Conservation (phyloP, 164 flowering plant genomes). For the Tetrastigma voinierianum region DNA sequence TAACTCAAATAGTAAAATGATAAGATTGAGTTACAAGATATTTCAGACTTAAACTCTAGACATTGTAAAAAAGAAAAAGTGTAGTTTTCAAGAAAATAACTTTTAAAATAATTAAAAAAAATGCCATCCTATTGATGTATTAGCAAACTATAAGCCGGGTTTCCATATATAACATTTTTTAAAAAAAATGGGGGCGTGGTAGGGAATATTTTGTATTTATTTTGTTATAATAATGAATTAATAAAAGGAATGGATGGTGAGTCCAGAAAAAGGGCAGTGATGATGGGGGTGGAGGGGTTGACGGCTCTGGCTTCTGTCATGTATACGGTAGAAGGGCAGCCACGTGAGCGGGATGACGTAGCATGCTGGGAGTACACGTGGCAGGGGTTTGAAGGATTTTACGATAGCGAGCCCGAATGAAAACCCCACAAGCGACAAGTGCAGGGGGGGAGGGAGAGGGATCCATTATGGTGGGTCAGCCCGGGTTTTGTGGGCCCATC, state of each 20-base stretch:
- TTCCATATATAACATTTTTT: background rate
- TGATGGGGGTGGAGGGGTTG: constrained; percentile 24
- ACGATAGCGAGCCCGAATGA: constrained; percentile 14
- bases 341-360: constrained; percentile 19
- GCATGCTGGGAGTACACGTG: constrained; percentile 18
- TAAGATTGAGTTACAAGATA: too few species aligned
- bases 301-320: background rate
- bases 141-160: background rate
- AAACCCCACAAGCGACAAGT: constrained; percentile 18
- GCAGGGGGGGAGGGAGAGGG: constrained; percentile 13
- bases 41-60: too few species aligned
- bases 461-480: constrained; percentile 30
- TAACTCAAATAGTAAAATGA: too few species aligned
- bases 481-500: constrained; percentile 13
- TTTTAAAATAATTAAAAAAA: too few species aligned
- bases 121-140: background rate
- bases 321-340: constrained; percentile 7
- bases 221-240: constrained; percentile 6
- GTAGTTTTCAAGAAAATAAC: too few species aligned
- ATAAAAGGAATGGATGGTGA: constrained; percentile 4
- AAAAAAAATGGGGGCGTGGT: too few species aligned
- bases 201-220: too few species aligned
- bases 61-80: too few species aligned
- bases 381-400: constrained; percentile 9
- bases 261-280: constrained; percentile 7